A percentile compares a stretch with the other conserved stretches of the same genome.
phyloP scores from a whole-genome alignment of 2,329 filamentous ascomycete species.

The Nigrospora oryzae region DNA sequence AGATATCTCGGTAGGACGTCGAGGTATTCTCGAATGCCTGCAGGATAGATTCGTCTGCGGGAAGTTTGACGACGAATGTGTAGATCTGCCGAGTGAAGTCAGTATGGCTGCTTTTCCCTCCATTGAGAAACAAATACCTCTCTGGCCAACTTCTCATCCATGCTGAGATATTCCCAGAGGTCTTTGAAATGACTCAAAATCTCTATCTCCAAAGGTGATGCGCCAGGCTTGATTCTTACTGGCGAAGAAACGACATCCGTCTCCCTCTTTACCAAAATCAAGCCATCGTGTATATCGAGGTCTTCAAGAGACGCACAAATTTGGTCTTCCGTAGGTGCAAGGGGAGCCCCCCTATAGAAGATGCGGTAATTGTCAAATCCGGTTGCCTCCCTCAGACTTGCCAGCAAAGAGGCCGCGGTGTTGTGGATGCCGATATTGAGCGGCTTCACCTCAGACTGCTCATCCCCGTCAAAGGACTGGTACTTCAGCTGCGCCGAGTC shows the following conservation, averaged over 20 bases:
- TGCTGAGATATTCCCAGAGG: conserved; percentile 70
- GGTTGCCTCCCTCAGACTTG: conserved; percentile 58
- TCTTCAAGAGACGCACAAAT: conserved; percentile 57
- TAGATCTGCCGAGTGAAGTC: conserved; percentile 44
- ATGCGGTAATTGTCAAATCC: conserved; percentile 70
- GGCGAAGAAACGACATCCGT: conserved; percentile 34
- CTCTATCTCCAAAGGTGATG: conserved; percentile 63
- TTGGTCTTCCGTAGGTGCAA: conserved; percentile 52
- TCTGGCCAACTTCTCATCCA: conserved; percentile 60
- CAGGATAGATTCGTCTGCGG: conserved; percentile 55
- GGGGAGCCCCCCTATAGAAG: conserved; percentile 60
- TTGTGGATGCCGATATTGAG: conserved; percentile 63
- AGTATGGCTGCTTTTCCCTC: conserved; percentile 4
- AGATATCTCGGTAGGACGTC: conserved; percentile 51
- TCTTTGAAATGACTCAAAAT: conserved; percentile 77
- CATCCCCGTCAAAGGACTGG: conserved; percentile 60
- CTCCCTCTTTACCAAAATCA: conserved; percentile 58
- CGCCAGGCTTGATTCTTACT: conserved; percentile 38
- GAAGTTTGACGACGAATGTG: conserved; percentile 61
- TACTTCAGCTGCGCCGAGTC: conserved; percentile 61
- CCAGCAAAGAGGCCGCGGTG: conserved; percentile 61
- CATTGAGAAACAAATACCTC: conserved; percentile 37
- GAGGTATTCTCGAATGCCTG: conserved; percentile 46
- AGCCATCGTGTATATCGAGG: conserved; percentile 54
- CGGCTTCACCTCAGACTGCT: conserved; percentile 49